Evolutionary conservation across 2,329 filamentous ascomycete genomes (phyloP).

Genomic region (Fusarium sp.): DNA sequence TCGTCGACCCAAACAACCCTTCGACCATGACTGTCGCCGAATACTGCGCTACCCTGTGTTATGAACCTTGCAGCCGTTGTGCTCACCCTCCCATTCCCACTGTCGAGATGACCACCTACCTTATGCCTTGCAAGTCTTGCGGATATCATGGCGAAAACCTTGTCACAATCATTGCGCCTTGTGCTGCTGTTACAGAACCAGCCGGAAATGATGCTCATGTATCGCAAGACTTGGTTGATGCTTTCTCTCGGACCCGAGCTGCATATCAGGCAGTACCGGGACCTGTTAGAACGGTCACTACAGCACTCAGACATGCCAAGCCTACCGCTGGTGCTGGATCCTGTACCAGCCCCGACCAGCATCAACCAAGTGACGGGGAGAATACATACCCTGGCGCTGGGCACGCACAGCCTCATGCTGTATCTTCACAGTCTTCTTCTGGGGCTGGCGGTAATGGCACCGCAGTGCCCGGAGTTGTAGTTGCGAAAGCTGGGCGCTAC

Average conservation of each 20-base stretch:
- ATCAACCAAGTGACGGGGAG: fast-evolving
- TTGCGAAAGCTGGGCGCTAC: not conserved
- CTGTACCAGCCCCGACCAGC: fast-evolving
- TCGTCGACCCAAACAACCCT: not conserved
- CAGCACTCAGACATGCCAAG: not conserved
- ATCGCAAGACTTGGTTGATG: fast-evolving
- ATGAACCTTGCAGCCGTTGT: not conserved
- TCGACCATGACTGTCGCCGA: not conserved
- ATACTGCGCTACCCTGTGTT: not conserved
- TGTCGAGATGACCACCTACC: not conserved
- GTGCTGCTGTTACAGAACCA: not conserved
- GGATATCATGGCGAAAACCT: not conserved
- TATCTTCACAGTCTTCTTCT: not conserved
- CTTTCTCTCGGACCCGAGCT: not conserved
- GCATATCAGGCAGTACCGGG: not conserved
- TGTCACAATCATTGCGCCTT: not conserved
- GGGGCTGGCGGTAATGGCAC: fast-evolving
- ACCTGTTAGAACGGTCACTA: not conserved
- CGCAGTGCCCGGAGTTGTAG: not conserved
- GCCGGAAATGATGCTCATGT: fast-evolving
- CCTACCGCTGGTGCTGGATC: not conserved
- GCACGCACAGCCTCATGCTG: fast-evolving
- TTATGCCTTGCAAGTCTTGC: not conserved
- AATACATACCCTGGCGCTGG: fast-evolving
- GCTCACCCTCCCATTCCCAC: not conserved